A percentile compares a stretch with the other conserved stretches of the same genome.
Evolutionary conservation across 1,139 yeast genomes (phyloP).

Genomic region (Candida sojae): DNA sequence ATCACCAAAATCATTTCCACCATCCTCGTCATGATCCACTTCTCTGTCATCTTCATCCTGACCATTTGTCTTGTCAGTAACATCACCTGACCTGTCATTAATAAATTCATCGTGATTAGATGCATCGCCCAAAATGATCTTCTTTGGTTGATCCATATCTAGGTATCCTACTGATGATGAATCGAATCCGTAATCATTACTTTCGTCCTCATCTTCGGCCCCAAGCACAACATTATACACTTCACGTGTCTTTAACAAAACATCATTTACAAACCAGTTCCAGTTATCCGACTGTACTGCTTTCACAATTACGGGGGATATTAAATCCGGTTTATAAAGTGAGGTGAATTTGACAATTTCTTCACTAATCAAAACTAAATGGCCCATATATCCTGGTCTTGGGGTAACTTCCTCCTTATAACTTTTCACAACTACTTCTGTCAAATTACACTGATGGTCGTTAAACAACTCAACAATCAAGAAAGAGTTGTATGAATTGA

Average conservation of each 20-base stretch:
- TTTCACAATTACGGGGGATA: conserved; percentile 44
- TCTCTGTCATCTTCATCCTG: conserved; percentile 17
- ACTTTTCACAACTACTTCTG: conserved; percentile 34
- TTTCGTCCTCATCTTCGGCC: conserved; percentile 28
- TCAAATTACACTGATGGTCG: conserved; percentile 30
- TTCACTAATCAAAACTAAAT: conserved; percentile 47
- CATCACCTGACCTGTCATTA: conserved; percentile 18
- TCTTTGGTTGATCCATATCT: conserved; percentile 30
- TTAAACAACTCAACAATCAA: conserved; percentile 46
- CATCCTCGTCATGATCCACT: conserved; percentile 32
- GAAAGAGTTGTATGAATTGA: conserved; percentile 50
- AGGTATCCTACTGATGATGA: conserved; percentile 37
- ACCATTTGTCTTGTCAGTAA: neutral
- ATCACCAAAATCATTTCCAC: conserved; percentile 15
- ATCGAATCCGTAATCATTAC: conserved; percentile 29
- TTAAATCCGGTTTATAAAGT: conserved; percentile 49
- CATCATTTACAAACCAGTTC: conserved; percentile 49
- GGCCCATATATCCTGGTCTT: conserved; percentile 52
- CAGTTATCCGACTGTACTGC: conserved; percentile 40
- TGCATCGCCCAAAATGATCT: conserved; percentile 38
- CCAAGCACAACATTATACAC: conserved; percentile 50
- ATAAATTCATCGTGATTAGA: conserved; percentile 37
- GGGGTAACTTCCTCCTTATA: conserved; percentile 27
- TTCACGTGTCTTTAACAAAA: conserved; percentile 46
- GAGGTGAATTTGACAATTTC: conserved; percentile 53